Percentiles rank a stretch among this genome's conserved stretches.
These are phyloP conservation scores for Coemansia sp. DNA, from an alignment of 192 early-diverging fungal species.

Conservation along the genomic window DNA sequence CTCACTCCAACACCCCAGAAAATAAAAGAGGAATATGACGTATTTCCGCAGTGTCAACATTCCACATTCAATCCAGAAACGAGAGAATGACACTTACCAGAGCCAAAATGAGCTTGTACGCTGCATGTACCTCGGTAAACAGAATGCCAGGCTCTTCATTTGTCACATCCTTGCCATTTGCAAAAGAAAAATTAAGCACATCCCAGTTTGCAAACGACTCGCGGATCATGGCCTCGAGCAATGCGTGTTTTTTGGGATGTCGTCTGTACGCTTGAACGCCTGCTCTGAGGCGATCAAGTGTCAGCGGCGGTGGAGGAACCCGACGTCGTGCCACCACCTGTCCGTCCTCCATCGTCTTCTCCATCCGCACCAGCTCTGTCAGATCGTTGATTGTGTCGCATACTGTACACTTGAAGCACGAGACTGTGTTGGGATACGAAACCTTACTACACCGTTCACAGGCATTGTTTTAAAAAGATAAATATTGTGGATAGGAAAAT, in stretches of 20 bases:
- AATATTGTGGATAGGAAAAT: not conserved
- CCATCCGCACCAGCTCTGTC: conserved; percentile 17
- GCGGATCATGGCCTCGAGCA: conserved; percentile 50
- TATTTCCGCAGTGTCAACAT: not conserved
- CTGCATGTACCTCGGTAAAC: conserved; percentile 61
- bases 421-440: conserved; percentile 20
- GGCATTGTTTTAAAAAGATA: not conserved
- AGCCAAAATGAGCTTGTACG: conserved; percentile 60
- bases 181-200: conserved; percentile 62
- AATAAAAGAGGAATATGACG: too few relatives aligned
- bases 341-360: conserved; percentile 17
- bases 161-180: conserved; percentile 47
- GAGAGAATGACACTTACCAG: conserved; percentile 29
- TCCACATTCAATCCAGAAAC: not conserved
- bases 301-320: conserved; percentile 39
- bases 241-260: conserved; percentile 38
- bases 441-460: conserved; percentile 17
- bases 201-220: conserved; percentile 61
- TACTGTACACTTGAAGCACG: conserved; percentile 85
- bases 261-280: conserved; percentile 36
- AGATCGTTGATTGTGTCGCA: conserved; percentile 86
- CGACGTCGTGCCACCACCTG: conserved; percentile 8
- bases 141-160: conserved; percentile 59
- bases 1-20: too few relatives aligned
- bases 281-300: conserved; percentile 43